phyloP scores from a whole-genome alignment of 768 basidiomycete genomes.

The Ramaria rubella region DNA sequence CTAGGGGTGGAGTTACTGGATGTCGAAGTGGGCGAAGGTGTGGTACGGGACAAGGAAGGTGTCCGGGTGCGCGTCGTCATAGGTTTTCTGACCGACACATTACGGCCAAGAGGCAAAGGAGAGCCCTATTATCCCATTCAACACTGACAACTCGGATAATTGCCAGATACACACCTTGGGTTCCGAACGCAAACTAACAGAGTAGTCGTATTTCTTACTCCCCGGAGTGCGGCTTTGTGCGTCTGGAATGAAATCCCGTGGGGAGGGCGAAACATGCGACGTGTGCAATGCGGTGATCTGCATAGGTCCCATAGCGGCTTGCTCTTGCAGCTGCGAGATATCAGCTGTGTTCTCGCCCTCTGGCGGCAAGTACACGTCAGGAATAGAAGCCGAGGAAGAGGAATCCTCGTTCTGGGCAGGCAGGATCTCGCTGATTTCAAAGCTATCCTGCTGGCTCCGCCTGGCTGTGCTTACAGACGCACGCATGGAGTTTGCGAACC shows the following conservation, averaged over 20 bases:
- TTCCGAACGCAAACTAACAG: slow-evolving; percentile 54
- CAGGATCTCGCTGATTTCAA: slow-evolving; percentile 55
- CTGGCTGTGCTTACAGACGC: slow-evolving; percentile 19
- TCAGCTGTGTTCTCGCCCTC: slow-evolving; percentile 37
- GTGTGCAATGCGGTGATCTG: slow-evolving; percentile 13
- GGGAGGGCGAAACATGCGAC: not conserved
- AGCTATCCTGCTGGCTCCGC: slow-evolving; percentile 39
- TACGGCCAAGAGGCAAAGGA: slow-evolving; percentile 55
- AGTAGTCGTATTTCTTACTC: slow-evolving; percentile 39
- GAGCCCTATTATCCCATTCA: no score
- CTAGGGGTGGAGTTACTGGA: slow-evolving; percentile 56
- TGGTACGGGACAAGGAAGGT: slow-evolving; percentile 59
- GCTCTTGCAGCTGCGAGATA: slow-evolving; percentile 40
- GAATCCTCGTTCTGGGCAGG: slow-evolving; percentile 34
- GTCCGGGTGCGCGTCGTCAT: slow-evolving; percentile 45
- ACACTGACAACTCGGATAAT: not conserved
- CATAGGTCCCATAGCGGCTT: slow-evolving; percentile 52
- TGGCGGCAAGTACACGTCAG: slow-evolving; percentile 47
- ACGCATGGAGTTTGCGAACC: slow-evolving; percentile 47
- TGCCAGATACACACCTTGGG: slow-evolving; percentile 39
- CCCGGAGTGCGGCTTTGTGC: not conserved
- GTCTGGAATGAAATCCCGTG: slow-evolving; percentile 5
- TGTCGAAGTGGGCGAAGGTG: slow-evolving; percentile 52
- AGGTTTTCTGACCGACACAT: slow-evolving; percentile 50
- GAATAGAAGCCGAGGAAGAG: slow-evolving; percentile 34